Evolutionary conservation across 805 yeast species (phyloP).

Genomic region (Diddensiella santjacobensis): DNA sequence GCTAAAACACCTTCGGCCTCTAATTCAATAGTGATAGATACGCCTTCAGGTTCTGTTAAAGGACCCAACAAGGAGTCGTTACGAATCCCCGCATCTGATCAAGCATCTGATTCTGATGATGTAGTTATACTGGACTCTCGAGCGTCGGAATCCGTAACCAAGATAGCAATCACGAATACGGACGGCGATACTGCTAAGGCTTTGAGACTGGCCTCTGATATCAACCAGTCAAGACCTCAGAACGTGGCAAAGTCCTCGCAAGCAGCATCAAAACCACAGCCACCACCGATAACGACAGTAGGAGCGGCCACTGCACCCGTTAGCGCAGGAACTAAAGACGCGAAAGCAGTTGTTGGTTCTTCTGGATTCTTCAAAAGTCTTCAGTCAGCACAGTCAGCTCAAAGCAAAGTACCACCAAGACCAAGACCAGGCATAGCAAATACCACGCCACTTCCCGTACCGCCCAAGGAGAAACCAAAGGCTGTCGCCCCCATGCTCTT

Average conservation of each 20-base stretch:
- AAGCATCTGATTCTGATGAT: neutral
- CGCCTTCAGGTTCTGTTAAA: too few species aligned
- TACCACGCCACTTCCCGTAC: constrained; percentile 3
- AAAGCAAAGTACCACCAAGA: constrained; percentile 2
- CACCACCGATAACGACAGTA: too few species aligned
- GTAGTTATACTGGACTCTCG: neutral
- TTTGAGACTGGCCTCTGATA: neutral
- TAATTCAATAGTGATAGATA: too few species aligned
- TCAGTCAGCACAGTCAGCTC: constrained; percentile 5
- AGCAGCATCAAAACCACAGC: neutral
- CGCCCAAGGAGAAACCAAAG: constrained; percentile 1
- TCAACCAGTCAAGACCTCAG: neutral
- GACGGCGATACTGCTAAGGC: neutral
- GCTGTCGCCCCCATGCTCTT: constrained; percentile 13
- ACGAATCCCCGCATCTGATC: neutral
- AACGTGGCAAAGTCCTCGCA: neutral
- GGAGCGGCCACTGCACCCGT: neutral
- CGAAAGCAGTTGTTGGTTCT: neutral
- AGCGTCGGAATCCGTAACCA: neutral
- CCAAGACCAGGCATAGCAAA: neutral
- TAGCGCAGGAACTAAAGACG: neutral
- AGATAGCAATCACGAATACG: too few species aligned
- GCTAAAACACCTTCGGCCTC: neutral
- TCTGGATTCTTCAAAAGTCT: constrained; percentile 13
- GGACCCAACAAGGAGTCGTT: neutral